Conservation (phyloP, 1,284 basidiomycete species). For the Cryptococcus sp. region DNA sequence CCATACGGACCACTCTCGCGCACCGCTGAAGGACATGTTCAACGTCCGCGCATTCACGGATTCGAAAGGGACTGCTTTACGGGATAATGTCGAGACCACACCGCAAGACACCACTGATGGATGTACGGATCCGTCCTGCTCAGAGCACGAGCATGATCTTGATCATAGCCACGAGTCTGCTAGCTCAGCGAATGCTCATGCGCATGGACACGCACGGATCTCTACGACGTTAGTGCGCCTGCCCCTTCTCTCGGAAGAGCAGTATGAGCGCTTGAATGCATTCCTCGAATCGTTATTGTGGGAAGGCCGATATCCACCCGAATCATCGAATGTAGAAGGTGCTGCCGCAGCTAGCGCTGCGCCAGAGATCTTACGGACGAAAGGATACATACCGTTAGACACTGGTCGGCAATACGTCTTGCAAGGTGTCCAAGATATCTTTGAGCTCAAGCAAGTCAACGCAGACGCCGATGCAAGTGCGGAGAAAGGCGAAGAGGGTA, state of each 20-base stretch:
- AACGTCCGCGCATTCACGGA: slow-evolving; percentile 71
- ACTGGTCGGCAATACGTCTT: slow-evolving; percentile 67
- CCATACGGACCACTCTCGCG: slow-evolving; percentile 65
- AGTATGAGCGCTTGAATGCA: slow-evolving; percentile 60
- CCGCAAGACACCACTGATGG: not conserved
- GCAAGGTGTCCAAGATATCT: slow-evolving; percentile 83
- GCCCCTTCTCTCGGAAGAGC: slow-evolving; percentile 57
- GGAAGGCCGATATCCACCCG: slow-evolving; percentile 56
- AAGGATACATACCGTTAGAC: slow-evolving; percentile 66
- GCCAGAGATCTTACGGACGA: slow-evolving; percentile 74
- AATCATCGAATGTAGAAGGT: slow-evolving; percentile 2
- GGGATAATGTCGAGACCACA: no score
- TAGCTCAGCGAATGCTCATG: not conserved
- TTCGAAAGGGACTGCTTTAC: slow-evolving; percentile 18
- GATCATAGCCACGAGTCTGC: slow-evolving; percentile 33
- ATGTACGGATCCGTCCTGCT: slow-evolving; percentile 14
- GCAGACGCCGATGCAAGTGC: slow-evolving; percentile 54
- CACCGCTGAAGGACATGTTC: slow-evolving; percentile 71
- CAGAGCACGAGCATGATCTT: slow-evolving; percentile 43
- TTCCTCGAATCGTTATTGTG: slow-evolving; percentile 79
- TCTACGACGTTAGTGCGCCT: slow-evolving; percentile 65
- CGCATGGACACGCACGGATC: slow-evolving; percentile 57
- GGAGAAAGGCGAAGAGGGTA: slow-evolving; percentile 60
- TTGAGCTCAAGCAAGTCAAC: slow-evolving; percentile 66
- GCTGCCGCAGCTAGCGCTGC: not conserved